These are phyloP conservation scores for Polygonum maritimum DNA, from an alignment of 148 eudicot genomes.

Conservation along the genomic window DNA sequence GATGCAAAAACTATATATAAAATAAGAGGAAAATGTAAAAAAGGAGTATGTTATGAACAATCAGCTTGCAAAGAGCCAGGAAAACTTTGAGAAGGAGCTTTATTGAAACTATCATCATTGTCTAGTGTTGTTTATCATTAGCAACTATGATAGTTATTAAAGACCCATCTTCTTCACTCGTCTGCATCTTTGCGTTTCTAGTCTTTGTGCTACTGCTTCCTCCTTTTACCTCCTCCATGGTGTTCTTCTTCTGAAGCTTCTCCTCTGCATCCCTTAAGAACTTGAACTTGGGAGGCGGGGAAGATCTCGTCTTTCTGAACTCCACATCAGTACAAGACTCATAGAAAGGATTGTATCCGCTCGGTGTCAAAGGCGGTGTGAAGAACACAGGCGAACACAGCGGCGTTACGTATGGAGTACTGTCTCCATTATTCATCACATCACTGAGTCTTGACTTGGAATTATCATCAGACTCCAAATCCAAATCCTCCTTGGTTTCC, in stretches of 20 bases:
- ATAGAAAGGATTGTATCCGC: slow-evolving; percentile 28
- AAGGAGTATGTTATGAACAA: too few species aligned
- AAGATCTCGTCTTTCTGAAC: slow-evolving; percentile 42
- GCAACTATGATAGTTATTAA: slow-evolving; percentile 40
- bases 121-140: slow-evolving; percentile 6
- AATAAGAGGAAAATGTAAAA: too few species aligned
- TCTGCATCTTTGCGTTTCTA: neutral
- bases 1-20: too few species aligned
- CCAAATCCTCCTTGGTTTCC: slow-evolving; percentile 64
- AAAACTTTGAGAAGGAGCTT: too few species aligned
- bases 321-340: slow-evolving; percentile 50
- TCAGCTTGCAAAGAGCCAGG: too few species aligned
- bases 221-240: slow-evolving; percentile 6
- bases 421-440: slow-evolving; percentile 18
- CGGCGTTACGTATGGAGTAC: slow-evolving; percentile 53
- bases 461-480: slow-evolving; percentile 43
- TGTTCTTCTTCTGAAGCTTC: slow-evolving; percentile 30
- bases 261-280: slow-evolving; percentile 74
- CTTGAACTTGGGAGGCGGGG: slow-evolving; percentile 68
- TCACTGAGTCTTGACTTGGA: slow-evolving; percentile 34
- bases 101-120: neutral
- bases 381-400: slow-evolving; percentile 45
- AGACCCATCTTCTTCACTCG: slow-evolving; percentile 30
- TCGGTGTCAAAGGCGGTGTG: slow-evolving; percentile 58
- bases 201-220: neutral